Evolutionary conservation across 352 stramenopile species (phyloP).

Genomic region (Phytopythium mirpurense): DNA sequence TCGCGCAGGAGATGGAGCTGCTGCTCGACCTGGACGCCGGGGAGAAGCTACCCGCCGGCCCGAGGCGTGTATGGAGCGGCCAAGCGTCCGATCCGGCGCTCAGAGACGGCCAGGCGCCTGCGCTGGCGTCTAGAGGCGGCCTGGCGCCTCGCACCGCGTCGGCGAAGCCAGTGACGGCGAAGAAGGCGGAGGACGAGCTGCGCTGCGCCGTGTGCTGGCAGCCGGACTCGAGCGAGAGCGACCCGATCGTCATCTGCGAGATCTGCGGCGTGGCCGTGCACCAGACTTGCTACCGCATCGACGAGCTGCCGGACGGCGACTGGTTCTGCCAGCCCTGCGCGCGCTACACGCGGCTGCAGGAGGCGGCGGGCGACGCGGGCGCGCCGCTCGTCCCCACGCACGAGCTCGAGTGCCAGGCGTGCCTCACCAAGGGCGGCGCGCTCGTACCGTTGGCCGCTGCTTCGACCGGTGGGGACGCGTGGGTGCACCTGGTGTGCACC

Average conservation of each 20-base stretch:
- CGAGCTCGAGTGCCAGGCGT: constrained; percentile 50
- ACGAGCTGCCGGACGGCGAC: constrained; percentile 56
- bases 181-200: constrained; percentile 38
- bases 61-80: background rate
- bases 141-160: no score
- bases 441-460: constrained; percentile 35
- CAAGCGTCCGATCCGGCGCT: background rate
- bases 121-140: no score
- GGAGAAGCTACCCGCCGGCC: constrained; percentile 10
- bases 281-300: constrained; percentile 76
- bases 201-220: constrained; percentile 61
- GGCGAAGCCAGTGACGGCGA: background rate
- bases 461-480: constrained; percentile 17
- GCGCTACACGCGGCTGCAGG: constrained; percentile 33
- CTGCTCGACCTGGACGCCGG: constrained; percentile 44
- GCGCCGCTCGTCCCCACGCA: constrained; percentile 47
- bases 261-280: constrained; percentile 67
- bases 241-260: constrained; percentile 81
- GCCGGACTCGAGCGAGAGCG: constrained; percentile 57
- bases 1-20: constrained; percentile 61
- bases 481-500: constrained; percentile 75
- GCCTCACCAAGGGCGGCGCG: constrained; percentile 43
- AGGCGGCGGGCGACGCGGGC: constrained; percentile 14
- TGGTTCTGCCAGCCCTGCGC: constrained; percentile 76
- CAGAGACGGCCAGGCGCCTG: background rate